These are phyloP conservation scores for Boletus rex-veris DNA, from an alignment of 768 basidiomycete species.

Conservation along the genomic window DNA sequence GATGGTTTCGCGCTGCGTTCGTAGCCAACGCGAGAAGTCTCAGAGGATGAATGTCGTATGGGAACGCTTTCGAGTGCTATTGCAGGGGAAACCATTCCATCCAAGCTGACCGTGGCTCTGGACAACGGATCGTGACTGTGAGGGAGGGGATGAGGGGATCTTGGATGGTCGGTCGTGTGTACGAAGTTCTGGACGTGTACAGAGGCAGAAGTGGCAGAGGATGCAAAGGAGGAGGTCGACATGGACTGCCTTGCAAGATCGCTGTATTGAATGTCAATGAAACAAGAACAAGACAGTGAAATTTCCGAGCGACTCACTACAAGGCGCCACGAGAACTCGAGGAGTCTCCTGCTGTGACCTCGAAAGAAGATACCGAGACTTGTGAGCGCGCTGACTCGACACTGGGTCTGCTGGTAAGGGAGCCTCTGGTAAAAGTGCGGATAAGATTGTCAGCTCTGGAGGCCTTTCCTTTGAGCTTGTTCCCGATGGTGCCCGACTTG, in stretches of 20 bases:
- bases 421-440: constrained; percentile 44
- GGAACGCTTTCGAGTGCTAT: constrained; percentile 1
- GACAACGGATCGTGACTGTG: constrained; percentile 6
- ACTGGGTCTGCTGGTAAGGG: constrained; percentile 55
- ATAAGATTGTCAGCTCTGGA: constrained; percentile 37
- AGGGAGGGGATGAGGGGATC: constrained; percentile 3
- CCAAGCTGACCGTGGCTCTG: constrained; percentile 7
- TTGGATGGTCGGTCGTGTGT: constrained; percentile 19
- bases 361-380: constrained; percentile 54
- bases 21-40: constrained; percentile 3
- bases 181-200: constrained; percentile 41
- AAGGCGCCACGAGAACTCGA: constrained; percentile 52
- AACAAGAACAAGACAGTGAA: not conserved
- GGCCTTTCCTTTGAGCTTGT: constrained; percentile 29
- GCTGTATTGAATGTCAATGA: constrained; percentile 32
- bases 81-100: constrained; percentile 4
- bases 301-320: constrained; percentile 45
- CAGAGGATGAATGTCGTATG: constrained; percentile 10
- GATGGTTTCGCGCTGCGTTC: constrained; percentile 16
- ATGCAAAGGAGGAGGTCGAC: constrained; percentile 52
- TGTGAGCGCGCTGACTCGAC: constrained; percentile 58
- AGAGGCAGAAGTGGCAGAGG: constrained; percentile 10
- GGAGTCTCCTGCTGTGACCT: constrained; percentile 49
- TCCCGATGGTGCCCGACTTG: constrained; percentile 29
- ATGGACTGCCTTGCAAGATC: constrained; percentile 58